Evolutionary conservation across 169 alveolate species (phyloP).

Genomic region (Pseudocohnilembus persalinus): DNA sequence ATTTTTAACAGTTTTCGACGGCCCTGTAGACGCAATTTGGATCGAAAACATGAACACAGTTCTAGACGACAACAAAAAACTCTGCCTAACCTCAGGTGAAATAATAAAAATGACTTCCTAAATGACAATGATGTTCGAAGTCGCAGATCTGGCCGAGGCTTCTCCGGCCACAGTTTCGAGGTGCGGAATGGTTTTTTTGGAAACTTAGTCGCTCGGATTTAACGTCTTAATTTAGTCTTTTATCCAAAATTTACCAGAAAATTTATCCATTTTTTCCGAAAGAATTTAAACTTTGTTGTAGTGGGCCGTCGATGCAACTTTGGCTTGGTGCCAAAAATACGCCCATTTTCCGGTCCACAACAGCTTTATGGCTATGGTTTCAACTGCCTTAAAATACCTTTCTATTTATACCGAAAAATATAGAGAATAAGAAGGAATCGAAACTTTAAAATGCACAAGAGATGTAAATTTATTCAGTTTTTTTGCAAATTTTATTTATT

Average conservation of each 20-base stretch:
- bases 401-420: neutral
- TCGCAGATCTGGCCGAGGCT: slow-evolving; percentile 62
- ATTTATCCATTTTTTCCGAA: slow-evolving; percentile 16
- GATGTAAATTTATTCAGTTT: too few species aligned
- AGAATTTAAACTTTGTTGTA: neutral
- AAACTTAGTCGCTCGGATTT: slow-evolving; percentile 85
- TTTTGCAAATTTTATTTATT: too few species aligned
- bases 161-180: slow-evolving; percentile 76
- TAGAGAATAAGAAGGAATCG: slow-evolving; percentile 22
- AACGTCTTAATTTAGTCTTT: slow-evolving; percentile 50
- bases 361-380: slow-evolving; percentile 16
- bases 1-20: slow-evolving; percentile 74
- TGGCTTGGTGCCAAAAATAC: slow-evolving; percentile 3
- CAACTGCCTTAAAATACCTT: slow-evolving; percentile 16
- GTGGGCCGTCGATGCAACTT: slow-evolving; percentile 13
- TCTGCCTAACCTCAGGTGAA: slow-evolving; percentile 66
- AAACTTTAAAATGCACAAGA: too few species aligned
- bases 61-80: slow-evolving; percentile 69
- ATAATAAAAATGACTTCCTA: slow-evolving; percentile 55
- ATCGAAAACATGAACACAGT: slow-evolving; percentile 76
- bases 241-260: neutral
- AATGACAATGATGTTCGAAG: slow-evolving; percentile 70
- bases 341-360: slow-evolving; percentile 17
- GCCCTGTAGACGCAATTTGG: slow-evolving; percentile 78
- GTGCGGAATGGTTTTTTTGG: slow-evolving; percentile 86